phyloP scores from a whole-genome alignment of 768 basidiomycete species.

The Termitomyces eurrhizus region DNA sequence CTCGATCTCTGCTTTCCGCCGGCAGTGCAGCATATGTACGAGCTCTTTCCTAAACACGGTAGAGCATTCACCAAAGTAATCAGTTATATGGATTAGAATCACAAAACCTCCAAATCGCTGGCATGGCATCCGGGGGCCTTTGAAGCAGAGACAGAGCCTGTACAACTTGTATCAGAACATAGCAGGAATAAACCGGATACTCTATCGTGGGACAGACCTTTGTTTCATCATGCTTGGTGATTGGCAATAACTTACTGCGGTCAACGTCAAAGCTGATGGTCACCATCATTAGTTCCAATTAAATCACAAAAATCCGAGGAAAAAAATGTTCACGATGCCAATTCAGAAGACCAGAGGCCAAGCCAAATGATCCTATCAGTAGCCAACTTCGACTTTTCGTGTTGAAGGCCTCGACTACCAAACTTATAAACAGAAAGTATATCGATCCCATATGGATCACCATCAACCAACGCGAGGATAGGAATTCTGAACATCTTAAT shows the following conservation, averaged over 20 bases:
- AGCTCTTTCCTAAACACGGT: slow-evolving; percentile 65
- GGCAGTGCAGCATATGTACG: slow-evolving; percentile 68
- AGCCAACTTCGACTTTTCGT: slow-evolving; percentile 67
- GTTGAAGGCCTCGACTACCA: slow-evolving; percentile 68
- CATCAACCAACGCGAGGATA: slow-evolving; percentile 79
- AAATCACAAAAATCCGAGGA: neutral
- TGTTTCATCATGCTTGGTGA: slow-evolving; percentile 67
- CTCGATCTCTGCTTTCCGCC: slow-evolving; percentile 95
- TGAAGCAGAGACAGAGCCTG: slow-evolving; percentile 66
- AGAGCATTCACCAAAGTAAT: slow-evolving; percentile 1
- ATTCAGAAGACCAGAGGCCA: slow-evolving; percentile 70
- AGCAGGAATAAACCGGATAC: neutral
- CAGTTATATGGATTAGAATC: neutral
- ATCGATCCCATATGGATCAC: slow-evolving; percentile 89
- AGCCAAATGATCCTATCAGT: slow-evolving; percentile 74
- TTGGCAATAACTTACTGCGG: slow-evolving; percentile 59
- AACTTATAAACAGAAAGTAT: slow-evolving; percentile 86
- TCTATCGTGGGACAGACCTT: slow-evolving; percentile 45
- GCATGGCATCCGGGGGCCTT: slow-evolving; percentile 37
- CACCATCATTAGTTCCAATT: neutral
- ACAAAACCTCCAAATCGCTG: slow-evolving; percentile 62
- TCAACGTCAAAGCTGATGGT: slow-evolving; percentile 53
- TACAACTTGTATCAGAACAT: neutral
- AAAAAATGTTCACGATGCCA: slow-evolving; percentile 45
- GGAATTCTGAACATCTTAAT: slow-evolving; percentile 52